phyloP scores from a whole-genome alignment of 352 stramenopile species.

The Phytophthora citricola region DNA sequence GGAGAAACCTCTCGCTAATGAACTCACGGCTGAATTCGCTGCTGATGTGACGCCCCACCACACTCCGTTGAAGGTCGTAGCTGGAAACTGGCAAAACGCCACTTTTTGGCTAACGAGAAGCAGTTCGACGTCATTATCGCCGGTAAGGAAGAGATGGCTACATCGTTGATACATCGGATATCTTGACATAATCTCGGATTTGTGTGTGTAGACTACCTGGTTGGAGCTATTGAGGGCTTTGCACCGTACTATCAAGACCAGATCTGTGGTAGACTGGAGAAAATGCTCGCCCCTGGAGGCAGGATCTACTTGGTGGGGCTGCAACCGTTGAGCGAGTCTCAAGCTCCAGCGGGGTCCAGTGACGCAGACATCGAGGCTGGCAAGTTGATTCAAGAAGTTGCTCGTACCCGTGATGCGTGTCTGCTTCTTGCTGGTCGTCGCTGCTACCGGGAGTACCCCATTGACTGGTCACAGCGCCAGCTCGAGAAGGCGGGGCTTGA shows the following conservation, averaged over 20 bases:
- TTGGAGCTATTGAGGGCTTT: conserved; percentile 94
- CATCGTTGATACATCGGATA: conserved; percentile 1
- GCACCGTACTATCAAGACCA: conserved; percentile 89
- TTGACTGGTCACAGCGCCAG: conserved; percentile 89
- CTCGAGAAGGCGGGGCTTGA: conserved; percentile 59
- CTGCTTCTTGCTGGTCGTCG: conserved; percentile 88
- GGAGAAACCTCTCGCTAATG: conserved; percentile 58
- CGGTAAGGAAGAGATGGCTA: conserved; percentile 30
- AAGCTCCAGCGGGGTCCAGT: conserved; percentile 24
- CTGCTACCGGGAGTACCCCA: conserved; percentile 92
- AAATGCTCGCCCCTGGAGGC: conserved; percentile 79
- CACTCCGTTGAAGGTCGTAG: conserved; percentile 50
- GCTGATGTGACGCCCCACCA: conserved; percentile 34
- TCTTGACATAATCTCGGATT: neutral
- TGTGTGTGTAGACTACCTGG: conserved; percentile 81
- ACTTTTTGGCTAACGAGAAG: conserved; percentile 57
- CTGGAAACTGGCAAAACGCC: conserved; percentile 79
- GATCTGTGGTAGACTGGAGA: conserved; percentile 67
- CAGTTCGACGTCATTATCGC: conserved; percentile 85
- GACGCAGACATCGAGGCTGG: conserved; percentile 39
- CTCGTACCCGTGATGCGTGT: conserved; percentile 86
- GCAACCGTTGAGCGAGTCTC: conserved; percentile 82
- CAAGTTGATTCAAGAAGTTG: conserved; percentile 69
- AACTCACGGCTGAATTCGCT: conserved; percentile 48
- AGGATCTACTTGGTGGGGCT: conserved; percentile 91